A percentile compares a stretch with the other conserved stretches of the same genome.
Conservation (phyloP, 2,329 filamentous ascomycete genomes). For the Cladobotryum mycophilum region DNA sequence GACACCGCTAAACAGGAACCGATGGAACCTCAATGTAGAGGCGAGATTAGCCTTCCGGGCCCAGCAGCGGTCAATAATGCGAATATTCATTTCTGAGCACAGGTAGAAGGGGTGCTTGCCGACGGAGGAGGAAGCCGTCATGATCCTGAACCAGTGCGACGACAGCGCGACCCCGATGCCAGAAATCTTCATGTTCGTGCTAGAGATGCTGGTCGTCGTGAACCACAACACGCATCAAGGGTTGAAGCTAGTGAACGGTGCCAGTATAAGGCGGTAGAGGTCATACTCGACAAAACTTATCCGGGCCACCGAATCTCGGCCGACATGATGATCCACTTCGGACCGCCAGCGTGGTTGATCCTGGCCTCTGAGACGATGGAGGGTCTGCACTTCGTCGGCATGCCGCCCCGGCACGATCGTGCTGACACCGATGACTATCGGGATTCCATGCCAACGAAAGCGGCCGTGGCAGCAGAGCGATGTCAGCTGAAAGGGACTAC, state of each 20-base stretch:
- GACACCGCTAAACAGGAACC: too few relatives aligned
- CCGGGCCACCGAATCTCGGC: conserved; percentile 1
- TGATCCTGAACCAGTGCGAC: too few relatives aligned
- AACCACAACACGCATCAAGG: conserved; percentile 1
- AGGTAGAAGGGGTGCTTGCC: too few relatives aligned
- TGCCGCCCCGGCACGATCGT: background rate
- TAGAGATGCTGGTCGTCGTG: background rate
- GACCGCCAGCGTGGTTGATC: background rate
- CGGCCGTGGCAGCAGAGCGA: background rate
- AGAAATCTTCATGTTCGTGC: too few relatives aligned
- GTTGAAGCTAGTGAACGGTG: background rate
- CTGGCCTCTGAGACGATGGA: background rate
- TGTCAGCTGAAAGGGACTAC: background rate
- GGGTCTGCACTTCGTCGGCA: background rate
- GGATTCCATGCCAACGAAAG: background rate
- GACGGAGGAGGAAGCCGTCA: too few relatives aligned
- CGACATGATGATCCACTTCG: background rate
- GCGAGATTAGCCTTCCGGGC: too few relatives aligned
- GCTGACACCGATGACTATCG: background rate
- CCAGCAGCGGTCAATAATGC: too few relatives aligned
- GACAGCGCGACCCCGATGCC: too few relatives aligned
- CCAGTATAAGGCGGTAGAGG: conserved; percentile 2
- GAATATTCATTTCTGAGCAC: too few relatives aligned
- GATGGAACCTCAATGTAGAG: too few relatives aligned
- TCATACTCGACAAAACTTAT: conserved; percentile 2